A percentile compares a stretch with the other conserved stretches of the same genome.
Evolutionary conservation across 2,329 filamentous ascomycete genomes (phyloP).

Genomic region (Fusarium acutatum): DNA sequence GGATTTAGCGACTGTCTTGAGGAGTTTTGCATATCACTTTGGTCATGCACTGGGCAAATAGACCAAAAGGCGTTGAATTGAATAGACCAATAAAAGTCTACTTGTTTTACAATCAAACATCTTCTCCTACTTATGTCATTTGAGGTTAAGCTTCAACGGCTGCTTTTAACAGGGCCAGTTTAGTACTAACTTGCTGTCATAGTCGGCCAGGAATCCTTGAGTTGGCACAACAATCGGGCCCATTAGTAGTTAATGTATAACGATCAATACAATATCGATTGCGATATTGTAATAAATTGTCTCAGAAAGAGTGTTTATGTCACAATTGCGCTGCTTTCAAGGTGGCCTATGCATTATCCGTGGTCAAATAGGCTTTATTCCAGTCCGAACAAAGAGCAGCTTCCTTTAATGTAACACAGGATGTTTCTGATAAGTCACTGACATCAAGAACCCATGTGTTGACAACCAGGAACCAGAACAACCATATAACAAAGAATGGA

Average conservation of each 20-base stretch:
- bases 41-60: constrained; percentile 30
- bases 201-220: not conserved
- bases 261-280: not conserved
- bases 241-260: not conserved
- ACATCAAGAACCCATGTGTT: not conserved
- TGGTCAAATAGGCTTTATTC: not conserved
- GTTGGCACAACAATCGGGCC: not conserved
- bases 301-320: not conserved
- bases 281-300: not conserved
- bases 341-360: not conserved
- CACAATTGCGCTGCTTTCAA: not conserved
- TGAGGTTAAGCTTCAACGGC: not conserved
- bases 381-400: not conserved
- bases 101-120: not conserved
- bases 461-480: not conserved
- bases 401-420: not conserved
- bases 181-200: not conserved
- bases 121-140: not conserved
- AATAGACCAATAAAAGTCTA: constrained; percentile 22
- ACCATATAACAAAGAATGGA: not conserved
- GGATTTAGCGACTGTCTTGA: constrained; percentile 35
- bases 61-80: constrained; percentile 31
- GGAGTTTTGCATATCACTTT: constrained; percentile 27
- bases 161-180: not conserved
- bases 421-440: not conserved